These are phyloP conservation scores for Volvox reticuliferus DNA, from an alignment of 139 green algal genomes.

Conservation along the genomic window DNA sequence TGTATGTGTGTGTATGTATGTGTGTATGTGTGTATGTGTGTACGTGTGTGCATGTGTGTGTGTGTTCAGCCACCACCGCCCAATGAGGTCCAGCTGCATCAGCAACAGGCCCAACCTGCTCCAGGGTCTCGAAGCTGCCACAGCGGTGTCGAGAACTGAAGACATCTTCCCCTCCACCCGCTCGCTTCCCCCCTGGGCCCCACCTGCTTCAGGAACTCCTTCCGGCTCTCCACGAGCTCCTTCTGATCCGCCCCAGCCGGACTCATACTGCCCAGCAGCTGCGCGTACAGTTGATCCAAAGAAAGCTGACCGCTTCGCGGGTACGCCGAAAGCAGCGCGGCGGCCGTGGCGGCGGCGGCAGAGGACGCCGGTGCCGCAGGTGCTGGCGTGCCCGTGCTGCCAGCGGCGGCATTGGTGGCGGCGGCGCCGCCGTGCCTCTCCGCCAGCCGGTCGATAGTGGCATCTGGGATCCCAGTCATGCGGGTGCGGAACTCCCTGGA, in stretches of 20 bases:
- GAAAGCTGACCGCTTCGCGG: not conserved
- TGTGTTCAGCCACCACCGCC: too few relatives aligned
- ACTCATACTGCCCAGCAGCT: conserved; percentile 32
- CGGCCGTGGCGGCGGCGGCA: conserved; percentile 28
- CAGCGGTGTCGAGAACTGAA: too few relatives aligned
- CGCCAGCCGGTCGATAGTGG: conserved; percentile 12
- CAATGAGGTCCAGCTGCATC: too few relatives aligned
- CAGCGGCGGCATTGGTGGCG: not conserved
- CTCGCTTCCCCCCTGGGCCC: not conserved
- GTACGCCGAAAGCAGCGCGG: conserved; percentile 20
- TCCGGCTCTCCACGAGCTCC: conserved; percentile 28
- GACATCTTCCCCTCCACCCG: not conserved
- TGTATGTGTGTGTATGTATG: too few relatives aligned
- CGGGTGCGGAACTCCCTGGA: conserved; percentile 3
- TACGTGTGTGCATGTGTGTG: too few relatives aligned
- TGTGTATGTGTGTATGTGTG: too few relatives aligned
- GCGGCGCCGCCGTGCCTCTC: not conserved
- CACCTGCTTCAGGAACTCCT: conserved; percentile 45
- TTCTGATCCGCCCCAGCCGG: conserved; percentile 22
- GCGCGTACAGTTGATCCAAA: conserved; percentile 37
- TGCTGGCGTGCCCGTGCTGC: not conserved
- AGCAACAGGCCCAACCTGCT: too few relatives aligned
- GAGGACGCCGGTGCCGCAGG: not conserved
- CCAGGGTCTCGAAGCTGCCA: too few relatives aligned
- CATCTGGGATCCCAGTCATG: conserved; percentile 10